Evolutionary conservation across 148 eudicot species (phyloP), one percentile per base, ranked within the genome.

Genomic region (Gaultheria prostrata): DNA sequence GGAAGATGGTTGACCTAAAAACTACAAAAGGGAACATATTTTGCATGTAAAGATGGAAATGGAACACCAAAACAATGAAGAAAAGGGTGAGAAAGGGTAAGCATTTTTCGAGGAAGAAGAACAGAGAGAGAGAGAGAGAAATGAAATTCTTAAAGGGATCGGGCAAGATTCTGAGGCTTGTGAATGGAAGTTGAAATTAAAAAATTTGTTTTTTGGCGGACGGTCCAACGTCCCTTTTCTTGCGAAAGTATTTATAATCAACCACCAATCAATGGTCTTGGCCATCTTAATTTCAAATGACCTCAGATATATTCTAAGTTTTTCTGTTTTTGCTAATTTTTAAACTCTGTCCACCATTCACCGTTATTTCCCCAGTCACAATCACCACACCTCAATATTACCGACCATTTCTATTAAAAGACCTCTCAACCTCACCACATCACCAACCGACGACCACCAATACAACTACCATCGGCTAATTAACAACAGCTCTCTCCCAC

Each of bases 11-110:
- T 49, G 56, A 76, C 24, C 48, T 32, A 33, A 79, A 73, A 61
- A 74, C 46, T 50, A 59, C 33, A 61, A 74, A 24, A 83, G 48
- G 28, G 43, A 78, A 10, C 80, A 80, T 80, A 53, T 43, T 63
- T 78, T 57, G 72, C 76, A 17, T 49, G 30, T 4, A 53, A 28
- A 45, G 83, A 43, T 48, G 75, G 20, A 8, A 65, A 11, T 74
- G 54, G 71, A 48, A 78, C 1, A 76, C 6, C 24, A 14, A 39
- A 20, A n/a, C 61, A 57, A 74, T 0, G 18, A 49, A 61, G 17
- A 61, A 75, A 79, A 28, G 71, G 26, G 35, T 30, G 43, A 20
- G 26, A 45, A 11, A 70, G 28, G 7, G 2, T 8, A 33, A 67
- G 77, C 81, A 77, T 82, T 83, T 78, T 78, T 30, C 20, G 3